A percentile compares a stretch with the other conserved stretches of the same genome.
Evolutionary conservation across 345 rosid genomes (phyloP).

Genomic region (Raphanus sativus): DNA sequence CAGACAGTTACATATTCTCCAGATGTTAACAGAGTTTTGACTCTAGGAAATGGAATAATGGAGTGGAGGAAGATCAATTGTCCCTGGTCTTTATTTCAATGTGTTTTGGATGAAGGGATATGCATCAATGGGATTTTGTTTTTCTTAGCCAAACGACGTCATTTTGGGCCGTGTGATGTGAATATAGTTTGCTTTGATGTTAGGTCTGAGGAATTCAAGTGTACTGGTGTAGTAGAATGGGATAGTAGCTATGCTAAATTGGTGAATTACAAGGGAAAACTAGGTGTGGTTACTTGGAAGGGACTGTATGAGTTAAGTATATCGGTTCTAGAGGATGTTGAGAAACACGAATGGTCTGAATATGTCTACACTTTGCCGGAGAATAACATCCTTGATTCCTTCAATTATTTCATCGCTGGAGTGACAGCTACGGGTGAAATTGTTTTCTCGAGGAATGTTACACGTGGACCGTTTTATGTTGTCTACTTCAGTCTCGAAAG

Average conservation of each 20-base stretch:
- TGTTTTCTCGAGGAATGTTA: background rate
- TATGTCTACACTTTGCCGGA: background rate
- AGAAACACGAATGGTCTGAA: background rate
- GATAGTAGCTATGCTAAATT: background rate
- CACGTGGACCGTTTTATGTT: background rate
- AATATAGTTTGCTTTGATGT: background rate
- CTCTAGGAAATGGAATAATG: background rate
- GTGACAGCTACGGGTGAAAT: background rate
- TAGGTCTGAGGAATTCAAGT: background rate
- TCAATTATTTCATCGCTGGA: background rate
- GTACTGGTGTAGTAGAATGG: background rate
- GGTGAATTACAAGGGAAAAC: slow-evolving; percentile 10
- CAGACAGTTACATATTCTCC: background rate
- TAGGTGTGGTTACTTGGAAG: background rate
- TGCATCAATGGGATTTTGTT: slow-evolving; percentile 19
- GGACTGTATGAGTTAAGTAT: background rate
- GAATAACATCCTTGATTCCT: too few species aligned
- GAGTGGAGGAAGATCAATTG: background rate
- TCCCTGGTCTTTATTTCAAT: background rate
- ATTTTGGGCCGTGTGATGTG: background rate
- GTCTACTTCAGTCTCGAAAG: background rate
- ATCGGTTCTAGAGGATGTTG: slow-evolving; percentile 8
- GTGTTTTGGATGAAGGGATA: background rate
- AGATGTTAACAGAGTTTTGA: background rate
- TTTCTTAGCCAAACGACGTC: background rate